Evolutionary conservation across 1,284 basidiomycete species (phyloP), one percentile per base, ranked within the genome.

Genomic region (Leccinum pachyderme): DNA sequence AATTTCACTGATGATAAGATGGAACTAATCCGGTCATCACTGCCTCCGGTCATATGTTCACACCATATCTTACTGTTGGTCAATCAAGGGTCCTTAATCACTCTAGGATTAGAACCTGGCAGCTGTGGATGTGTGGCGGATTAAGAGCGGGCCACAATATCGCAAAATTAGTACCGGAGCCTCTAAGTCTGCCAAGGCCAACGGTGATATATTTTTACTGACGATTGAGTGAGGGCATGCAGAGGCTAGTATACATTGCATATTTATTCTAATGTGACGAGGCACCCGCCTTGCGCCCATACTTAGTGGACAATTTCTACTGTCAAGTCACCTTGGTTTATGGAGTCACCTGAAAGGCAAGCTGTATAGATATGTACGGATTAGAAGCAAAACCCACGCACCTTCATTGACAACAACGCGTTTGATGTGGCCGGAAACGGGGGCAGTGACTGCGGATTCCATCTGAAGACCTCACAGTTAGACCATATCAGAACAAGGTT

Each of bases 361-460:
- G 55, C 64, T 43, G 65, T 4, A 64, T 2, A 22, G 12, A 50
- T 33, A 13, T 24, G 12, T 25, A 15, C 41, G 15, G 11, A 37
- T 49, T 9, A 24, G 11, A 18, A 43, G 32, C 39, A 57, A 29
- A 56, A 60, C 39, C 44, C 51, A 61, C 67, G 55, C 55, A 86
- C 89, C 91, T 81, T 93, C 91, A 59, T 84, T 83, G 53, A 98
- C 93, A 51, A 87, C 81, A 45, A 99, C 92, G 47, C 94, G 87
- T 77, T 93, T 93, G 76, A 98, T 82, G 73, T 95, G 94, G 47
- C 96, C 96, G 53, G 92, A 93, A 47, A 98, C 95, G 33, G 96
- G 95, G 25, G 95, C 91, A 27, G 93, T 95, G 47, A 98, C 93
- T 57, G 93, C 87, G 60, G 91, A 94, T 79, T 99, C 96, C 93